phyloP scores from a whole-genome alignment of 2,329 filamentous ascomycete species.

The Aspergillus sp. region DNA sequence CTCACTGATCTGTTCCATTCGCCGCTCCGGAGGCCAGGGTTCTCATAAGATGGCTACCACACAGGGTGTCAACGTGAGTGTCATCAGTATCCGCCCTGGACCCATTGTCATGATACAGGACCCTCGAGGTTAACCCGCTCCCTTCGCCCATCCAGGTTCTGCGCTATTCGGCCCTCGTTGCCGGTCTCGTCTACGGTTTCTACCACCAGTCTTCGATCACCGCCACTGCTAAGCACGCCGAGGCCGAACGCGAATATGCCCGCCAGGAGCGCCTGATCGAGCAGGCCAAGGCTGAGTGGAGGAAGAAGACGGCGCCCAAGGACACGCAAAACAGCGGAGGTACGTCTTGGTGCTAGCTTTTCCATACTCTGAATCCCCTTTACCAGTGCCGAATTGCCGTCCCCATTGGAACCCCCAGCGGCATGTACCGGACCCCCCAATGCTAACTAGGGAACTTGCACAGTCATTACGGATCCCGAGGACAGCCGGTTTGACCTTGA shows the following conservation, averaged over 20 bases:
- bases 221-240: constrained; percentile 67
- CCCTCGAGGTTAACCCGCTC: constrained; percentile 17
- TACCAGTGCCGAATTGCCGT: neutral
- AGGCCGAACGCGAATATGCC: constrained; percentile 79
- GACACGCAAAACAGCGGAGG: constrained; percentile 41
- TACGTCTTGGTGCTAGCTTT: constrained; percentile 31
- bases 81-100: constrained; percentile 19
- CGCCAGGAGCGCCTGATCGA: constrained; percentile 90
- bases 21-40: constrained; percentile 46
- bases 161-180: constrained; percentile 90
- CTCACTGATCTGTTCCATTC: constrained; percentile 40
- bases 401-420: neutral
- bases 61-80: constrained; percentile 67
- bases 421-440: constrained; percentile 3
- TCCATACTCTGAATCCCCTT: neutral
- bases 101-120: constrained; percentile 22
- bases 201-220: constrained; percentile 85
- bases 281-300: constrained; percentile 88
- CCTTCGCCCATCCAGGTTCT: constrained; percentile 68
- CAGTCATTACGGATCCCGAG: constrained; percentile 74
- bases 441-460: constrained; percentile 24
- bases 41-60: constrained; percentile 60
- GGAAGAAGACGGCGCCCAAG: constrained; percentile 68
- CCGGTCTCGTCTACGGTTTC: constrained; percentile 93
- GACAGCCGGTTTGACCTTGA: constrained; percentile 94